Conservation (phyloP, 768 basidiomycete genomes). For the Boletales sp. region DNA sequence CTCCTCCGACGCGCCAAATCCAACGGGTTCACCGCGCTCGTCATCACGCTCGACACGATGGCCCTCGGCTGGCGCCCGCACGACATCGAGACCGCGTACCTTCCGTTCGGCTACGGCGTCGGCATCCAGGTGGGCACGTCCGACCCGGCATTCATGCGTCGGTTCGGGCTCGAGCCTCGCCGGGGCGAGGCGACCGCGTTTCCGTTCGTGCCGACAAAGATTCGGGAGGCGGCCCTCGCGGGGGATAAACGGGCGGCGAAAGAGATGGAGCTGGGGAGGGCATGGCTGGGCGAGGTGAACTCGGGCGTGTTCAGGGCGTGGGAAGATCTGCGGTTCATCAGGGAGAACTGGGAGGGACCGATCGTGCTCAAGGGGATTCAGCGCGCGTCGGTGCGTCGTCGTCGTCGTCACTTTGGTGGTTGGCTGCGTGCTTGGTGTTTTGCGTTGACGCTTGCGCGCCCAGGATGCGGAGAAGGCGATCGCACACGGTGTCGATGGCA, state of each 20-base stretch:
- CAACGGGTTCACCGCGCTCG: constrained; percentile 63
- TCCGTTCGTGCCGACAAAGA: constrained; percentile 53
- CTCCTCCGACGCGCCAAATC: constrained; percentile 63
- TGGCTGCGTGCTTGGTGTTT: neutral
- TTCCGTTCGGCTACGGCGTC: constrained; percentile 64
- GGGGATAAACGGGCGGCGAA: constrained; percentile 46
- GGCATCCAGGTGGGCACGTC: constrained; percentile 66
- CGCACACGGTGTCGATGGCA: constrained; percentile 40
- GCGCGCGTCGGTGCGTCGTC: constrained; percentile 45
- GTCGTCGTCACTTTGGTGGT: too few species aligned
- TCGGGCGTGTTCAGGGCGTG: constrained; percentile 63
- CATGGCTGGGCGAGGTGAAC: constrained; percentile 61
- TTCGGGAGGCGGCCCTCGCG: constrained; percentile 36
- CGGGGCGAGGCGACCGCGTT: constrained; percentile 42
- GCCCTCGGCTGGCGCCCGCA: constrained; percentile 72
- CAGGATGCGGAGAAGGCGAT: constrained; percentile 52
- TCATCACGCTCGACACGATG: constrained; percentile 80
- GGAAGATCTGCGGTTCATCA: constrained; percentile 67
- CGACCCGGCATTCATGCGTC: constrained; percentile 77
- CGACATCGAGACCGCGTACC: constrained; percentile 60
- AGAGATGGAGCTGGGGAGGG: constrained; percentile 46
- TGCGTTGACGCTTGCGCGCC: neutral
- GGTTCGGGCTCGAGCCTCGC: constrained; percentile 42
- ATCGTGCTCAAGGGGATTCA: constrained; percentile 79
- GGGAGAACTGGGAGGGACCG: constrained; percentile 74